A percentile compares a stretch with the other conserved stretches of the same genome.
Conservation (phyloP, 768 basidiomycete genomes). For the Russula foetens region DNA sequence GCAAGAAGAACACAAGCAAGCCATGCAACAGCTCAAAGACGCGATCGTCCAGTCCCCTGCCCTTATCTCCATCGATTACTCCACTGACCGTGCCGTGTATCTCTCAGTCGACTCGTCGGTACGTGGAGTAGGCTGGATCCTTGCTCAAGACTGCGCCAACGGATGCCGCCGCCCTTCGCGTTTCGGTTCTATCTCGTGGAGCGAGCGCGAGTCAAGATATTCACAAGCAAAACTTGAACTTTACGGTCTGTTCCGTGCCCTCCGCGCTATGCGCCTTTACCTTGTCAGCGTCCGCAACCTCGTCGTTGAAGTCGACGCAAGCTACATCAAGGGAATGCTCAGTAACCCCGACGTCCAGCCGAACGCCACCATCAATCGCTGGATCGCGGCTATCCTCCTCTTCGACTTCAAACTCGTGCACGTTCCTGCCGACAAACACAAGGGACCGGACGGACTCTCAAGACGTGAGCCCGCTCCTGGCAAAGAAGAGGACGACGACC, state of each 20-base stretch:
- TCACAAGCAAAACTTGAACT: constrained; percentile 26
- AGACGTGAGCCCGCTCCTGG: neutral
- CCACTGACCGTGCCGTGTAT: neutral
- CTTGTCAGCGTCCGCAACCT: constrained; percentile 25
- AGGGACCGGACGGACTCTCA: neutral
- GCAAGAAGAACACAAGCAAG: neutral
- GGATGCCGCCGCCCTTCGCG: neutral
- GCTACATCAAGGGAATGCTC: too few relatives aligned
- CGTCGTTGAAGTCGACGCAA: too few relatives aligned
- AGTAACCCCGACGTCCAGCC: too few relatives aligned
- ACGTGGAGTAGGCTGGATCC: constrained; percentile 13
- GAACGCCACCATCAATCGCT: too few relatives aligned
- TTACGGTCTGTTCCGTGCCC: constrained; percentile 19
- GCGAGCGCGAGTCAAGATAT: constrained; percentile 18
- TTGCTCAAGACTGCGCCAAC: constrained; percentile 6
- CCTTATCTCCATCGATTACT: constrained; percentile 23
- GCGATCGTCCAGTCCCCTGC: constrained; percentile 12
- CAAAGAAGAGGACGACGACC: too few relatives aligned
- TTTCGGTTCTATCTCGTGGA: too few relatives aligned
- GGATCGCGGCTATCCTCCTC: too few relatives aligned
- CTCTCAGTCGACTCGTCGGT: neutral
- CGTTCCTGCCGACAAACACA: constrained; percentile 23
- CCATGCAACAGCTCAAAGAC: neutral
- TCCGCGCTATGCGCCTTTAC: constrained; percentile 10
- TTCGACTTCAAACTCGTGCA: too few relatives aligned